Evolutionary conservation across 2,329 filamentous ascomycete genomes (phyloP).

Genomic region (Teratosphaeria epicoccoides): DNA sequence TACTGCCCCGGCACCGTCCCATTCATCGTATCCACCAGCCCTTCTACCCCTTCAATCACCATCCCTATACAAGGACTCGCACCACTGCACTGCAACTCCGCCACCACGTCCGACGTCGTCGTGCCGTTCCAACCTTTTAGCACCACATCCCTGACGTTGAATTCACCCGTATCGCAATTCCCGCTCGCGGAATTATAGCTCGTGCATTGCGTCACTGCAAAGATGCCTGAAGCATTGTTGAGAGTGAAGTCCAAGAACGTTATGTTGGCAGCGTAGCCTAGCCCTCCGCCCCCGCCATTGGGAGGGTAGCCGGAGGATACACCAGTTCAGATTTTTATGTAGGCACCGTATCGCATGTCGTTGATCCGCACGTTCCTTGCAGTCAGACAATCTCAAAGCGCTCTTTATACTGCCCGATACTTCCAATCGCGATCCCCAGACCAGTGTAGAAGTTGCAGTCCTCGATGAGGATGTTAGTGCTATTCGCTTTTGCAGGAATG

Average conservation of each 20-base stretch:
- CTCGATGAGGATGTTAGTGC: slow-evolving; percentile 1
- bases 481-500: background rate
- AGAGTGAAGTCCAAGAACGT: slow-evolving; percentile 25
- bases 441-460: background rate
- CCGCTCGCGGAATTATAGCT: slow-evolving; percentile 14
- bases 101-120: background rate
- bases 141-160: background rate
- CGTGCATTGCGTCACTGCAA: slow-evolving; percentile 22
- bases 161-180: slow-evolving; percentile 13
- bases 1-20: background rate
- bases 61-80: background rate
- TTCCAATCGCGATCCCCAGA: slow-evolving; percentile 40
- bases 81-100: slow-evolving; percentile 21
- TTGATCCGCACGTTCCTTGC: slow-evolving; percentile 34
- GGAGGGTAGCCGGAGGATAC: slow-evolving; percentile 38
- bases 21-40: background rate
- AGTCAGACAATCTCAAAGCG: slow-evolving; percentile 40
- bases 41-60: background rate
- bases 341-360: slow-evolving; percentile 10
- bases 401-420: slow-evolving; percentile 45
- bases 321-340: slow-evolving; percentile 50
- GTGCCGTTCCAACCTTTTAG: background rate
- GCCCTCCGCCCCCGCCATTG: slow-evolving; percentile 48
- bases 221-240: slow-evolving; percentile 11
- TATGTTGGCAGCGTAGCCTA: slow-evolving; percentile 34